A percentile compares a stretch with the other conserved stretches of the same genome.
These are phyloP conservation scores for Macrophomina tecta DNA, from an alignment of 2,329 filamentous ascomycete genomes.

Conservation along the genomic window DNA sequence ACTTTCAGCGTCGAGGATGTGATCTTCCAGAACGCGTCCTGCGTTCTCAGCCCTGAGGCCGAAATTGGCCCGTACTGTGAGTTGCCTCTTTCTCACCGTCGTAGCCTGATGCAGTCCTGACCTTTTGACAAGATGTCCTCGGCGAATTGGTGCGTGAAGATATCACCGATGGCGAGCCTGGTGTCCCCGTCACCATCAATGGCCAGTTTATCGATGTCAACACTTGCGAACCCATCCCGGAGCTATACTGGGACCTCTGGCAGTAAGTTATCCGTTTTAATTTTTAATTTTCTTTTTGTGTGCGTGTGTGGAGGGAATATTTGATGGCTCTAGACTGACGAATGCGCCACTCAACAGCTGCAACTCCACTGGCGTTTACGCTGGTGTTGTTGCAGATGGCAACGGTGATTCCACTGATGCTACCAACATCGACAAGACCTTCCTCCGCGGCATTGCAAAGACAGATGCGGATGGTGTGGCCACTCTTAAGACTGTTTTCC, in stretches of 20 bases:
- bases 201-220: conserved; percentile 61
- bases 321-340: too few species aligned
- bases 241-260: conserved; percentile 61
- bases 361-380: conserved; percentile 50
- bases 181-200: conserved; percentile 57
- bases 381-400: conserved; percentile 48
- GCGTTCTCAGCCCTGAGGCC: conserved; percentile 42
- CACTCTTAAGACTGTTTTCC: conserved; percentile 56
- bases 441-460: conserved; percentile 56
- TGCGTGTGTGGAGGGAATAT: too few species aligned
- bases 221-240: conserved; percentile 59
- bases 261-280: conserved; percentile 32
- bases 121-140: conserved; percentile 43
- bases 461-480: conserved; percentile 56
- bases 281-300: background rate
- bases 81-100: background rate
- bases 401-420: conserved; percentile 49
- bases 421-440: conserved; percentile 44
- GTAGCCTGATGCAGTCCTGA: background rate
- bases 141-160: conserved; percentile 59
- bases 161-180: conserved; percentile 55
- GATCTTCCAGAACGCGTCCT: conserved; percentile 42
- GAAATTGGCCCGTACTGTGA: conserved; percentile 40
- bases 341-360: conserved; percentile 36
- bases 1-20: conserved; percentile 29